Evolutionary conservation across 768 basidiomycete genomes (phyloP).

Genomic region (Trametes villosa): DNA sequence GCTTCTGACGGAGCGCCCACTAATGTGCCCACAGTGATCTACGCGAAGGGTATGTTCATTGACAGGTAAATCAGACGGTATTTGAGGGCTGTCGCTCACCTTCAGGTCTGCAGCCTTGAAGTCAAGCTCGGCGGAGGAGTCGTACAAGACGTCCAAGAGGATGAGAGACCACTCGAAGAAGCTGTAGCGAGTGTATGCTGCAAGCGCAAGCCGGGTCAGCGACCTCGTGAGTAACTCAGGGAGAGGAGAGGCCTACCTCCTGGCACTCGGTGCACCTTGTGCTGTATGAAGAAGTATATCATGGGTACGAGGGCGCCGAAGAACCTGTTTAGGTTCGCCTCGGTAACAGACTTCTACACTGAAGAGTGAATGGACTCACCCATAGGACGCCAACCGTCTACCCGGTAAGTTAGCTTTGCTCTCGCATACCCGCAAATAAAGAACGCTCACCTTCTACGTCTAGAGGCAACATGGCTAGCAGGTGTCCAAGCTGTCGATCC

Average conservation of each 20-base stretch:
- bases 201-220: neutral
- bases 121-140: constrained; percentile 67
- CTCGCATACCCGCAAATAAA: neutral
- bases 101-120: constrained; percentile 57
- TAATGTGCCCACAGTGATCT: constrained; percentile 35
- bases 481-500: constrained; percentile 65
- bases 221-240: neutral
- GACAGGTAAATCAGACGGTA: neutral
- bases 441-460: constrained; percentile 53
- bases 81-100: constrained; percentile 37
- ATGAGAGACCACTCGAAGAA: constrained; percentile 91
- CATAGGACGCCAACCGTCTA: constrained; percentile 57
- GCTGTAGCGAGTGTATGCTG: constrained; percentile 85
- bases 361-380: constrained; percentile 40
- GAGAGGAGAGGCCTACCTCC: constrained; percentile 57
- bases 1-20: constrained; percentile 23
- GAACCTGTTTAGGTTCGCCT: constrained; percentile 53
- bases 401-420: neutral
- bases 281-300: constrained; percentile 84
- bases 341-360: neutral
- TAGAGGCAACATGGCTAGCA: constrained; percentile 41
- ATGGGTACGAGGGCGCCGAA: constrained; percentile 72
- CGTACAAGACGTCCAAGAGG: constrained; percentile 70
- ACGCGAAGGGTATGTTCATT: constrained; percentile 24
- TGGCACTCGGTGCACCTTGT: constrained; percentile 77